Conservation (phyloP, 2,329 filamentous ascomycete species). For the Coniochaeta sp. region DNA sequence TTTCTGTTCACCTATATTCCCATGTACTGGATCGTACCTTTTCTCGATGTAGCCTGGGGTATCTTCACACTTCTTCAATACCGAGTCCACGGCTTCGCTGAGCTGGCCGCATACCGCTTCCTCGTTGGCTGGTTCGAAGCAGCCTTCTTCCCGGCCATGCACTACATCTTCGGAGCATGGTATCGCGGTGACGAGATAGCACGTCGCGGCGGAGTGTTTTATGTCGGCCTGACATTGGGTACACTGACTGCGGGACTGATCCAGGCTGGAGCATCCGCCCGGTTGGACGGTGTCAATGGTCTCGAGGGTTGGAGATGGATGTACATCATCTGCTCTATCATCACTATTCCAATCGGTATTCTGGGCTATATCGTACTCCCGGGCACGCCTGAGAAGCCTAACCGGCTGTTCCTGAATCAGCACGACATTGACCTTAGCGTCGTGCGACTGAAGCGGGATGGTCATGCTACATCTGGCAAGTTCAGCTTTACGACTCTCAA, state of each 20-base stretch:
- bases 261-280: conserved; percentile 30
- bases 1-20: conserved; percentile 38
- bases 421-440: conserved; percentile 37
- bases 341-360: conserved; percentile 47
- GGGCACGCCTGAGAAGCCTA: conserved; percentile 41
- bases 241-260: conserved; percentile 45
- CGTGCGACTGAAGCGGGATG: conserved; percentile 33
- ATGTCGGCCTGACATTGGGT: conserved; percentile 41
- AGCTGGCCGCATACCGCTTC: conserved; percentile 45
- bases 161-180: conserved; percentile 33
- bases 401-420: conserved; percentile 35
- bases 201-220: conserved; percentile 43
- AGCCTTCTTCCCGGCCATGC: conserved; percentile 31
- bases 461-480: conserved; percentile 29
- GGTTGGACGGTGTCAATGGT: conserved; percentile 34
- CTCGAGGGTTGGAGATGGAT: conserved; percentile 48
- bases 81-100: conserved; percentile 36
- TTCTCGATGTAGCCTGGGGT: conserved; percentile 45
- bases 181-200: conserved; percentile 39
- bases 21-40: conserved; percentile 42
- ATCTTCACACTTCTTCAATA: conserved; percentile 50
- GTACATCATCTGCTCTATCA: conserved; percentile 44
- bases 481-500: conserved; percentile 22
- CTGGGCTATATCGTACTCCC: conserved; percentile 43
- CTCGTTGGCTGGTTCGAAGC: conserved; percentile 45